These are phyloP conservation scores for Solanum appendiculatum DNA, from an alignment of 257 asterid genomes.

Conservation along the genomic window DNA sequence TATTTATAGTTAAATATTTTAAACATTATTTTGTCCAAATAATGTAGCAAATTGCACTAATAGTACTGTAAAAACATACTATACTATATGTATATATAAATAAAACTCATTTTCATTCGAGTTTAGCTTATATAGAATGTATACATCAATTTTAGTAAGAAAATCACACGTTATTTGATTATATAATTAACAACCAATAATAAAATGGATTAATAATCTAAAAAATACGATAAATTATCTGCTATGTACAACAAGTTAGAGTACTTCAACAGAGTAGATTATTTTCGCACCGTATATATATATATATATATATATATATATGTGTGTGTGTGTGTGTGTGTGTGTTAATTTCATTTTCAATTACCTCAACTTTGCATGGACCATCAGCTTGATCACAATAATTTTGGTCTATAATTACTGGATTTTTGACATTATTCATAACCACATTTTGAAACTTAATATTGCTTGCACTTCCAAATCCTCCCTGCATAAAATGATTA, in stretches of 20 bases:
- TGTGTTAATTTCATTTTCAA: neutral
- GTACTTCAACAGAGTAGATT: neutral
- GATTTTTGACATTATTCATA: slow-evolving; percentile 47
- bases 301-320: too few species aligned
- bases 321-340: too few species aligned
- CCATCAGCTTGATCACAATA: slow-evolving; percentile 32
- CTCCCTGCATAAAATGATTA: slow-evolving; percentile 36
- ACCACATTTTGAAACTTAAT: slow-evolving; percentile 41
- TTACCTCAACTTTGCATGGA: slow-evolving; percentile 41
- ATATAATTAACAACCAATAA: neutral
- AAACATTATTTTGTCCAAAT: neutral
- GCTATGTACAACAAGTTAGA: fast-evolving
- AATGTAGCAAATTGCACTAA: neutral
- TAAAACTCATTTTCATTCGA: neutral
- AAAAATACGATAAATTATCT: neutral
- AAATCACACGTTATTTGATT: too few species aligned
- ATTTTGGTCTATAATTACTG: slow-evolving; percentile 56
- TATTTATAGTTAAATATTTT: neutral
- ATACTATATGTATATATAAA: neutral
- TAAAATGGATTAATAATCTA: neutral
- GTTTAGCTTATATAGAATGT: neutral
- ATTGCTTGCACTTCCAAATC: slow-evolving; percentile 49
- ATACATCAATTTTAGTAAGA: neutral
- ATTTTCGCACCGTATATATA: neutral
- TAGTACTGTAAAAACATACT: neutral